These are phyloP conservation scores for Chlorella ohadii DNA, from an alignment of 139 green algal species.

Conservation along the genomic window DNA sequence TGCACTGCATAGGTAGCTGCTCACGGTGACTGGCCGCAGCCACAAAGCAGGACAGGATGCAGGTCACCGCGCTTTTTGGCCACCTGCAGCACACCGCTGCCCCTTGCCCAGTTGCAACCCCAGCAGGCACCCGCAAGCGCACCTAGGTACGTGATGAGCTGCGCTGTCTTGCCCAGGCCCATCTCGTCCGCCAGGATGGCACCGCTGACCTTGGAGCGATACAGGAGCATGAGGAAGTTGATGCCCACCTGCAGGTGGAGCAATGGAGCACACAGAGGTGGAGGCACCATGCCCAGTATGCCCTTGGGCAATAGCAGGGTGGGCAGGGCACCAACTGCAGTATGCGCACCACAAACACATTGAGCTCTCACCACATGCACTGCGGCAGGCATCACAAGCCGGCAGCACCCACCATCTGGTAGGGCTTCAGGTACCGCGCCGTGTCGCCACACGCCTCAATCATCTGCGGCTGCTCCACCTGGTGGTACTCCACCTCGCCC, in stretches of 20 bases:
- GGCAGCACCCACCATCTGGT: conserved; percentile 65
- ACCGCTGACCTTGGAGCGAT: conserved; percentile 64
- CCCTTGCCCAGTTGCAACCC: too few relatives aligned
- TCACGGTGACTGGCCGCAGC: too few relatives aligned
- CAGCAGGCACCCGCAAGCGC: not conserved
- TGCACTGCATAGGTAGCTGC: too few relatives aligned
- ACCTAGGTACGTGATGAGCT: conserved; percentile 89
- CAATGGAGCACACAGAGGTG: too few relatives aligned
- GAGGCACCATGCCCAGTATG: too few relatives aligned
- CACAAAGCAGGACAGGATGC: too few relatives aligned
- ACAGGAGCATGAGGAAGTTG: conserved; percentile 93
- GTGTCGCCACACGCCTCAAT: conserved; percentile 62
- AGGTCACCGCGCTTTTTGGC: too few relatives aligned
- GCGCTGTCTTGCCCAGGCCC: conserved; percentile 84
- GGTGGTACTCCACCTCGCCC: conserved; percentile 3
- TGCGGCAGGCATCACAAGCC: not conserved
- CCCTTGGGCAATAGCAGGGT: too few relatives aligned
- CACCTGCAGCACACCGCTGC: too few relatives aligned
- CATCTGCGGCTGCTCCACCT: conserved; percentile 56
- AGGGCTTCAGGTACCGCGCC: conserved; percentile 80
- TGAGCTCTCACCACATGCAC: too few relatives aligned
- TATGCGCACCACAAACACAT: too few relatives aligned
- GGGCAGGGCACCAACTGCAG: too few relatives aligned
- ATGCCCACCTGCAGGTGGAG: conserved; percentile 82
- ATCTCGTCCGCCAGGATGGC: conserved; percentile 87